Evolutionary conservation across 208 protist species (phyloP), one percentile per base, ranked within the genome.

Genomic region (Leishmania amazonensis): DNA sequence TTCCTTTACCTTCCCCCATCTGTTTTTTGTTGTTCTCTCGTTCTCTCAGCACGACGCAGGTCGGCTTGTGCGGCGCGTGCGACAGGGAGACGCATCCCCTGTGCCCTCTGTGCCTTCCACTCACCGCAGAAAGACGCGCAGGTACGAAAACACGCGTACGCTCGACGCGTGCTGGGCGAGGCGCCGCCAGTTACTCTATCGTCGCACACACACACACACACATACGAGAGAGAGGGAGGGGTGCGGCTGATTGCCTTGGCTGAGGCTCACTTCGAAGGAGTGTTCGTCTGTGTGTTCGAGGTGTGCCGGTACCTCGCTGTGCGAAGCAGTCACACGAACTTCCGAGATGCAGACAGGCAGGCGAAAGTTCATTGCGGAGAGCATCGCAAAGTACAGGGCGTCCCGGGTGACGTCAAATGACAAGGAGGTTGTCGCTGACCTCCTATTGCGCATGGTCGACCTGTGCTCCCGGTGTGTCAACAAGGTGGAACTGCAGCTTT

Each of bases 401-500:
- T 82, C 84, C 5, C 58, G 75, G 42, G 67, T 84, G n/a, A 84
- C 86, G 15, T 45, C 76, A 24, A 83, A 80, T 19, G 88, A 96
- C 70, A 65, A 65, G 13, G 86, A 65, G 21, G 85, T 88, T 65
- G 76, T 98, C 31, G 64, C 57, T 17, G 93, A 98, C 54, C 80
- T 98, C 28, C 77, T 86, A 77, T 60, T 79, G 24, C 91, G 95
- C 40, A 82, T 98, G 24, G 51, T 92, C 1, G 93, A 96, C 54
- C 84, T 98, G 64, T 87, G 89, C n/a, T 81, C 87, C 51, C 89
- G 85, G 15, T 90, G 88, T 58, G 95, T 96, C 19, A 98, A 98
- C 87, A 98, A 98, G 78, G 90, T 86, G 17, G 85, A 92, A 71
- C 81, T 98, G 54, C 88, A 94, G 80, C 82, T 95, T 21, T 97